Evolutionary conservation across 495 filamentous ascomycete species (phyloP).

Genomic region (Penicillium coffeae): DNA sequence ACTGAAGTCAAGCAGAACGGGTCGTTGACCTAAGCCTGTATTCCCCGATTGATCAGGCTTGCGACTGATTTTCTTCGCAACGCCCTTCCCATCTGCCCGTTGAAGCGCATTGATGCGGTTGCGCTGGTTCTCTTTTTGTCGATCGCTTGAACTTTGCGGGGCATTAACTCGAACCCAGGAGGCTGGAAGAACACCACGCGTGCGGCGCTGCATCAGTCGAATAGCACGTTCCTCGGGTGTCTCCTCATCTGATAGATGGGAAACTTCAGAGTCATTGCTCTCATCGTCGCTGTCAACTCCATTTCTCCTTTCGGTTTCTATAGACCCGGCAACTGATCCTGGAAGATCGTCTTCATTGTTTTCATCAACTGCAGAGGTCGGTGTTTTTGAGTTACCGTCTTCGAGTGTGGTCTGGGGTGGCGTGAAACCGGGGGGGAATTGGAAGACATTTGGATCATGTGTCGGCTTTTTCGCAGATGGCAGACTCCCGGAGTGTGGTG

Average conservation of each 20-base stretch:
- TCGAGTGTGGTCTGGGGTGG: slow-evolving; percentile 31
- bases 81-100: slow-evolving; percentile 35
- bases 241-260: slow-evolving; percentile 9
- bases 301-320: not conserved
- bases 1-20: slow-evolving; percentile 47
- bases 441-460: slow-evolving; percentile 28
- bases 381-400: slow-evolving; percentile 22
- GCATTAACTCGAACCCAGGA: slow-evolving; percentile 80
- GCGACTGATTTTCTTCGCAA: slow-evolving; percentile 40
- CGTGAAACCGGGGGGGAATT: slow-evolving; percentile 36
- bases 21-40: slow-evolving; percentile 15
- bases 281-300: slow-evolving; percentile 4
- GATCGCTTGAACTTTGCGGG: slow-evolving; percentile 30
- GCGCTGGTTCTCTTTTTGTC: slow-evolving; percentile 26
- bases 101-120: slow-evolving; percentile 16
- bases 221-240: slow-evolving; percentile 29
- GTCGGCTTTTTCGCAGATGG: slow-evolving; percentile 20
- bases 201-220: slow-evolving; percentile 48
- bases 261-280: slow-evolving; percentile 14
- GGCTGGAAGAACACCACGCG: slow-evolving; percentile 83
- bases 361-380: slow-evolving; percentile 6
- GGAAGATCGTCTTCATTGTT: slow-evolving; percentile 2
- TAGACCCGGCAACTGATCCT: slow-evolving; percentile 16
- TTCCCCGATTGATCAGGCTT: slow-evolving; percentile 14
- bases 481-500: slow-evolving; percentile 35